These are phyloP conservation scores for Aspergillus mulundensis DNA, from an alignment of 495 filamentous ascomycete species.

Conservation along the genomic window DNA sequence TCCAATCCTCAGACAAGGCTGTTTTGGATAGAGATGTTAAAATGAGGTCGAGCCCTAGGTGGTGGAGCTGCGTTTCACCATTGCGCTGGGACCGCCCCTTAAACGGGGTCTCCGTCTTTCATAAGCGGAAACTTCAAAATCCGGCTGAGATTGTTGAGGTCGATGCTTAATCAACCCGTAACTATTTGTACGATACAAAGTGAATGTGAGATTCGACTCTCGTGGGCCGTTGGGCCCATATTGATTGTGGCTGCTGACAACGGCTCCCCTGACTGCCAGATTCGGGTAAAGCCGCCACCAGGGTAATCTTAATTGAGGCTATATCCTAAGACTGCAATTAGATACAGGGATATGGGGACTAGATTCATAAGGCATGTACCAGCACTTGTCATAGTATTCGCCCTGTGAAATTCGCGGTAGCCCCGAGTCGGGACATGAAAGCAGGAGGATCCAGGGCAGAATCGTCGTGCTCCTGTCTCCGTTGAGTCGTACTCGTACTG, in stretches of 20 bases:
- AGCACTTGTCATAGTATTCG: not conserved
- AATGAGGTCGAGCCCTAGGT: not conserved
- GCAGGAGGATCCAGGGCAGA: not conserved
- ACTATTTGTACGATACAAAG: not conserved
- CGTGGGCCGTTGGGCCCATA: not conserved
- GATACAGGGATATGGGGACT: not conserved
- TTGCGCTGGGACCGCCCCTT: not conserved
- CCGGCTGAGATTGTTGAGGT: not conserved
- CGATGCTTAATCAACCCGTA: not conserved
- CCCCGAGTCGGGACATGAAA: not conserved
- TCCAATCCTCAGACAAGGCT: not conserved
- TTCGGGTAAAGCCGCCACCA: not conserved
- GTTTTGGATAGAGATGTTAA: constrained; percentile 1
- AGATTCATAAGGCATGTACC: not conserved
- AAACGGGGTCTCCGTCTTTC: not conserved
- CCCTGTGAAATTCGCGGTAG: not conserved
- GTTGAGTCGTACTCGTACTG: not conserved
- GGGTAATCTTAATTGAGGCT: not conserved
- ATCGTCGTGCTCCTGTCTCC: not conserved
- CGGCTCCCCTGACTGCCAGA: not conserved
- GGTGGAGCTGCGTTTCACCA: not conserved
- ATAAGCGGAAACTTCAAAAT: not conserved
- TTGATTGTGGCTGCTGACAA: not conserved
- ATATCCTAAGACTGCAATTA: not conserved
- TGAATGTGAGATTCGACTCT: not conserved